Base-by-base conservation (phyloP, 495 filamentous ascomycete genomes). In the Gamarada debralockiae region DNA sequence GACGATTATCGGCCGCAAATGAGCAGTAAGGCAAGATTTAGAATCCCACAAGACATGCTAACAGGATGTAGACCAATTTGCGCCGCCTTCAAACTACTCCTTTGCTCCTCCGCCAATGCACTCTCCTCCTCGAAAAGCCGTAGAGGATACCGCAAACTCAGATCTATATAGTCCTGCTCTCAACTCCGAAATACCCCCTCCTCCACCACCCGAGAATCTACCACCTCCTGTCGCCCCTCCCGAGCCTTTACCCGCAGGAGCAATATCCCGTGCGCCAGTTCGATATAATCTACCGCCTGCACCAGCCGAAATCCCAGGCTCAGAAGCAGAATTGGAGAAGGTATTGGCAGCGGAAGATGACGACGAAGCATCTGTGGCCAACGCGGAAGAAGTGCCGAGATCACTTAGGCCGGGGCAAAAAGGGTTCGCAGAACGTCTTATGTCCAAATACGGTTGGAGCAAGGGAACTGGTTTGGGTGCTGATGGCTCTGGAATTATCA, bases 401-500 rank as follows among this genome's bases (percentile, higher is more conserved):
- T 84, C 84, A 17, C 76, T 75, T 48, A 83, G 85, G 10, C 89
- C 92, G 0, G 88, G 89, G 10, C 87, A 96, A 67, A 78, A 84
- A 59, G 85, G 83, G 52, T 96, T 95, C 61, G 93, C 91, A 2
- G 76, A 88, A 50, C 85, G 90, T 21, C 77, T 96, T 25, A 86
- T 98, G 78, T 78, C 83, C 24, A 97, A 96, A 60, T 90, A 93
- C 65, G 95, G 95, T 46, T 96, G 92, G 90, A 86, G 80, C 10
- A 85, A 89, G 56, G 95, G 95, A 18, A 77, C 83, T 39, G 93
- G 93, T 2, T 78, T 98, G 12, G 93, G 93, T 54, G 89, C 89
- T 1, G 78, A 81, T 43, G 79, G 78, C 10, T 79, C 82, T 25
- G 93, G 93, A 42, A 96, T 97, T 57, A 77, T 86, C 27, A 84